A percentile compares a stretch with the other conserved stretches of the same genome.
Evolutionary conservation across 352 stramenopile species (phyloP).

Genomic region (Salisapilia sapeloensis): DNA sequence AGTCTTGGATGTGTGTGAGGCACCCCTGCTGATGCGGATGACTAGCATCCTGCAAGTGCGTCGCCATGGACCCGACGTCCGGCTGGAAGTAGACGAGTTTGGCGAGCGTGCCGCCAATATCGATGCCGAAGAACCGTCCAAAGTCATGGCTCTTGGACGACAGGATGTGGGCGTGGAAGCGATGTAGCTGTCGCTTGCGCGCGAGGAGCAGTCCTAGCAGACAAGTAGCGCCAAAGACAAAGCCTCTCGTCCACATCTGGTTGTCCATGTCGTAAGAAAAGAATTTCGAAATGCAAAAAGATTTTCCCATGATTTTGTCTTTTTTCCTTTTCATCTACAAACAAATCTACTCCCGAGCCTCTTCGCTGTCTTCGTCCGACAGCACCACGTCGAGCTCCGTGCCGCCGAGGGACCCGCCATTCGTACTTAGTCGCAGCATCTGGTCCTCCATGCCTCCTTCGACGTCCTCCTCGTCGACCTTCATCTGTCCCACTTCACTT

Average conservation of each 20-base stretch:
- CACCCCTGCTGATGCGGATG: constrained; percentile 21
- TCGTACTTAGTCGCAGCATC: no score
- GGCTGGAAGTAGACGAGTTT: constrained; percentile 92
- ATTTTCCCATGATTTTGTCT: no score
- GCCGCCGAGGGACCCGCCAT: no score
- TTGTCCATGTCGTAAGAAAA: no score
- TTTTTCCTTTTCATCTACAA: no score
- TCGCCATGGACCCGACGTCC: constrained; percentile 7
- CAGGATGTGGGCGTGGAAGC: constrained; percentile 54
- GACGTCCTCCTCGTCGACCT: no score
- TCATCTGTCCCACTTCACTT: no score
- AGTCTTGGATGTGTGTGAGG: constrained; percentile 30
- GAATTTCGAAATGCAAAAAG: no score
- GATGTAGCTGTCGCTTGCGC: constrained; percentile 46
- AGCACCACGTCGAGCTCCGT: no score
- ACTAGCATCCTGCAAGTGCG: constrained; percentile 6
- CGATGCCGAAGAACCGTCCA: constrained; percentile 74
- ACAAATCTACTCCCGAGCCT: no score
- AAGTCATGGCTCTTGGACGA: constrained; percentile 50
- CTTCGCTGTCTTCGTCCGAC: no score
- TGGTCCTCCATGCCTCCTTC: no score
- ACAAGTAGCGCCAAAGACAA: constrained; percentile 50
- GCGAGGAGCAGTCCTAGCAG: constrained; percentile 45
- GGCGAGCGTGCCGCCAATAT: constrained; percentile 85
- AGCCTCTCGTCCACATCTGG: constrained; percentile 60